Percentiles rank a stretch among this genome's conserved stretches.
Conservation (phyloP, 306 rosid genomes). For the Medicago arabica region DNA sequence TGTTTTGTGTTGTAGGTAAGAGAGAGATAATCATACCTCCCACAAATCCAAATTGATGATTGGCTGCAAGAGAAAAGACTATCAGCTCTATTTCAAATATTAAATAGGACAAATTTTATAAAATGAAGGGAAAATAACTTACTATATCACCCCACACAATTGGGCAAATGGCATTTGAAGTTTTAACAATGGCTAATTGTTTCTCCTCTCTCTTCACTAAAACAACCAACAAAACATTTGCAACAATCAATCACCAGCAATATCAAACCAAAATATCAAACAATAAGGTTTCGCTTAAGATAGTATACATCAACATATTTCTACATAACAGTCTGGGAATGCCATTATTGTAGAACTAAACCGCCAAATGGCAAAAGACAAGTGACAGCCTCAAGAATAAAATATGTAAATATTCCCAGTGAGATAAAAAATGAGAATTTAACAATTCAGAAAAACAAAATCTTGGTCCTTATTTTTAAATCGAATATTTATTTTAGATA, state of each 20-base stretch:
- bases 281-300: conserved; percentile 17
- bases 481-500: conserved; percentile 1
- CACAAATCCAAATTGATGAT: conserved; percentile 88
- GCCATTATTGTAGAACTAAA: conserved; percentile 9
- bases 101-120: conserved; percentile 24
- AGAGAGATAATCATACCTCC: conserved; percentile 74
- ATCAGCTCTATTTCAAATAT: conserved; percentile 37
- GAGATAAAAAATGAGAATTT: conserved; percentile 17
- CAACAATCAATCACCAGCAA: conserved; percentile 19
- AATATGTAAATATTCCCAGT: conserved; percentile 18
- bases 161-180: conserved; percentile 84
- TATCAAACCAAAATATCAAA: conserved; percentile 19
- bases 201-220: conserved; percentile 88
- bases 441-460: conserved; percentile 26
- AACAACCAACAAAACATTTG: conserved; percentile 34
- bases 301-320: neutral
- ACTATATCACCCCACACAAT: conserved; percentile 88
- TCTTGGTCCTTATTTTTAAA: conserved; percentile 13
- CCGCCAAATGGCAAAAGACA: neutral
- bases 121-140: conserved; percentile 46
- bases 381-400: conserved; percentile 10
- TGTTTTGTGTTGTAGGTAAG: neutral
- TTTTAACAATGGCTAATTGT: conserved; percentile 67
- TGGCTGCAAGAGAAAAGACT: conserved; percentile 71
- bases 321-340: conserved; percentile 8